Percentiles rank a stretch among this genome's conserved stretches.
These are phyloP conservation scores for Xylariomycetidae sp. DNA, from an alignment of 2,329 filamentous ascomycete genomes.

Conservation along the genomic window DNA sequence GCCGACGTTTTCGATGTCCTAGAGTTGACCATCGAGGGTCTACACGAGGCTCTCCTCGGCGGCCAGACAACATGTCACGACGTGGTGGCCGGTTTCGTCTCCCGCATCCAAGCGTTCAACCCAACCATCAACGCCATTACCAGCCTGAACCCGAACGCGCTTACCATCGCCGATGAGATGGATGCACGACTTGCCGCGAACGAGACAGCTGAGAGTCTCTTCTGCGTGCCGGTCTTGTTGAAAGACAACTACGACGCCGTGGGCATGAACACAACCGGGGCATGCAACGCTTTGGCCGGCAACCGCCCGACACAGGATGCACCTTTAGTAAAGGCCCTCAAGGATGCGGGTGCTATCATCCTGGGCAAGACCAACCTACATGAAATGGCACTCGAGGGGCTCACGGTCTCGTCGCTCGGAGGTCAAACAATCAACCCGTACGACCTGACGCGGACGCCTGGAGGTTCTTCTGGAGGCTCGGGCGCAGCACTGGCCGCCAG, in stretches of 20 bases:
- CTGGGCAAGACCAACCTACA: conserved; percentile 57
- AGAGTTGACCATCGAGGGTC: conserved; percentile 53
- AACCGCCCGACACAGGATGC: conserved; percentile 43
- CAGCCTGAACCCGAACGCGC: conserved; percentile 40
- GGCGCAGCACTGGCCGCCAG: conserved; percentile 53
- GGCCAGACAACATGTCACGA: conserved; percentile 48
- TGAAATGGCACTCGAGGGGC: conserved; percentile 59
- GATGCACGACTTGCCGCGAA: conserved; percentile 41
- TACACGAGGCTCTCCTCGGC: conserved; percentile 51
- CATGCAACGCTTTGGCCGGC: conserved; percentile 42
- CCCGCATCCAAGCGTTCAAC: conserved; percentile 54
- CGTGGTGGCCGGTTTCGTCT: conserved; percentile 50
- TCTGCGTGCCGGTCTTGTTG: conserved; percentile 57
- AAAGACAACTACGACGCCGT: conserved; percentile 61
- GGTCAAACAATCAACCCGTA: conserved; percentile 64
- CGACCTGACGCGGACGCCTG: conserved; percentile 55
- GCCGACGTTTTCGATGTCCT: conserved; percentile 44
- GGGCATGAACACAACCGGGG: conserved; percentile 54
- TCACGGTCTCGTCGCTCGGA: conserved; percentile 57
- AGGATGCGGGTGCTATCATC: conserved; percentile 49
- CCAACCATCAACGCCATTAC: conserved; percentile 53
- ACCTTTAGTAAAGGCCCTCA: conserved; percentile 44
- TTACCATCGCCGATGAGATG: conserved; percentile 41
- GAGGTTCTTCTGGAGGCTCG: conserved; percentile 60
- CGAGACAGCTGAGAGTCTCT: conserved; percentile 47